Conservation (phyloP, 1,284 basidiomycete genomes). For the Malassezia arunalokei region DNA sequence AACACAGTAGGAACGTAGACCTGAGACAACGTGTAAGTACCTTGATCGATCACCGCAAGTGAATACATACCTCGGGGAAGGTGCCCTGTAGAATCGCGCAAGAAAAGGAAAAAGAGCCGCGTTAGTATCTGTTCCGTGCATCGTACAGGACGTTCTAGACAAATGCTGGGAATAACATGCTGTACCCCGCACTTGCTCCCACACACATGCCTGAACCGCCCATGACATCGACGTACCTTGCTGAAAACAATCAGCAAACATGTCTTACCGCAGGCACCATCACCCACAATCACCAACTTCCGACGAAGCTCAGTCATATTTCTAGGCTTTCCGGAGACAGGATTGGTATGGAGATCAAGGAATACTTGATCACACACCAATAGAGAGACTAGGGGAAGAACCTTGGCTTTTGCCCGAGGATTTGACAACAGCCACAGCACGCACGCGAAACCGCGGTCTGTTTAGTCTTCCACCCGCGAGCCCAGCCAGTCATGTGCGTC, state of each 20-base stretch:
- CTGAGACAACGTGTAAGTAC: constrained; percentile 47
- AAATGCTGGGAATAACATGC: no score
- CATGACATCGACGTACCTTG: constrained; percentile 49
- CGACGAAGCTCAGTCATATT: constrained; percentile 39
- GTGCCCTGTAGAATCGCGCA: constrained; percentile 52
- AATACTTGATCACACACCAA: background rate
- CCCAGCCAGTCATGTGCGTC: constrained; percentile 15
- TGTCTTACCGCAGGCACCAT: constrained; percentile 63
- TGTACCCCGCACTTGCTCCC: background rate
- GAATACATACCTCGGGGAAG: constrained; percentile 67
- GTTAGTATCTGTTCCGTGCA: constrained; percentile 4
- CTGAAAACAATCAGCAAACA: constrained; percentile 73
- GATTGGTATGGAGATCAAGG: background rate
- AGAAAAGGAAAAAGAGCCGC: background rate
- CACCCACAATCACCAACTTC: constrained; percentile 45
- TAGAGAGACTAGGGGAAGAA: constrained; percentile 4
- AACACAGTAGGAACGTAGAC: constrained; percentile 88
- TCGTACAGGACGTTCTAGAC: no score
- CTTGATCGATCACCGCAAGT: background rate
- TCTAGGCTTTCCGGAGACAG: background rate
- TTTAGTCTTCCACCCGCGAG: background rate
- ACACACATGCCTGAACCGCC: background rate
- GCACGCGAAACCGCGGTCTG: constrained; percentile 4
- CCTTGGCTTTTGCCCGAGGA: background rate
- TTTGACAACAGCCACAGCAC: background rate